Conservation (phyloP, 148 eudicot genomes). For the Spergularia marina region DNA sequence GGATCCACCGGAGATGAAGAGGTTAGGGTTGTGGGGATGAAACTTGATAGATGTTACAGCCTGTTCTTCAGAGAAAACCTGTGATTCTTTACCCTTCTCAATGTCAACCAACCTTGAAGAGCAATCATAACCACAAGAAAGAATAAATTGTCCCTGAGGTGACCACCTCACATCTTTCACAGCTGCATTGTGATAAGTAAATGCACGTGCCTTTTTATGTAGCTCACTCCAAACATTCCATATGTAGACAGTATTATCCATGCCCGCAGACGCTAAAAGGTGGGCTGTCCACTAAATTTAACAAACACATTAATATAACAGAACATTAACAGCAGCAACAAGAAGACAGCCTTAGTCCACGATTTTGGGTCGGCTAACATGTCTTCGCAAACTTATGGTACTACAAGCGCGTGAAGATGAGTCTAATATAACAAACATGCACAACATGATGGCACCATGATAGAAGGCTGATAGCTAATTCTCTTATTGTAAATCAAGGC, state of each 20-base stretch:
- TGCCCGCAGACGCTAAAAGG: slow-evolving; percentile 95
- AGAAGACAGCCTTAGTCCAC: not conserved
- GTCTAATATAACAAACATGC: too few species aligned
- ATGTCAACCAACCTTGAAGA: slow-evolving; percentile 65
- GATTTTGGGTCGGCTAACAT: too few species aligned
- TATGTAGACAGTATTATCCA: slow-evolving; percentile 70
- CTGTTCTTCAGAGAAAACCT: slow-evolving; percentile 68
- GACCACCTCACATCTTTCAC: slow-evolving; percentile 93
- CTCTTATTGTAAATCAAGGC: too few species aligned
- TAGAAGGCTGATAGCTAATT: too few species aligned
- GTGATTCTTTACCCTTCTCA: slow-evolving; percentile 71
- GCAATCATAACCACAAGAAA: slow-evolving; percentile 88
- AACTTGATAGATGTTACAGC: slow-evolving; percentile 71
- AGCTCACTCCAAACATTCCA: slow-evolving; percentile 86
- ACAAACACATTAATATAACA: slow-evolving; percentile 42
- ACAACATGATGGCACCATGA: too few species aligned
- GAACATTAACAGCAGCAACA: slow-evolving; percentile 6
- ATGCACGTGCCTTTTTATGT: slow-evolving; percentile 57
- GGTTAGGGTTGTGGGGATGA: slow-evolving; percentile 64
- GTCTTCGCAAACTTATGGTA: too few species aligned
- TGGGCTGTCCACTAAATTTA: slow-evolving; percentile 70
- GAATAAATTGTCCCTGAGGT: slow-evolving; percentile 54
- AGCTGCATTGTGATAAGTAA: slow-evolving; percentile 67
- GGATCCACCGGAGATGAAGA: slow-evolving; percentile 83
- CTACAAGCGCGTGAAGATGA: not conserved